A percentile compares a stretch with the other conserved stretches of the same genome.
Conservation (phyloP, 495 filamentous ascomycete species). For the Neurospora africana region DNA sequence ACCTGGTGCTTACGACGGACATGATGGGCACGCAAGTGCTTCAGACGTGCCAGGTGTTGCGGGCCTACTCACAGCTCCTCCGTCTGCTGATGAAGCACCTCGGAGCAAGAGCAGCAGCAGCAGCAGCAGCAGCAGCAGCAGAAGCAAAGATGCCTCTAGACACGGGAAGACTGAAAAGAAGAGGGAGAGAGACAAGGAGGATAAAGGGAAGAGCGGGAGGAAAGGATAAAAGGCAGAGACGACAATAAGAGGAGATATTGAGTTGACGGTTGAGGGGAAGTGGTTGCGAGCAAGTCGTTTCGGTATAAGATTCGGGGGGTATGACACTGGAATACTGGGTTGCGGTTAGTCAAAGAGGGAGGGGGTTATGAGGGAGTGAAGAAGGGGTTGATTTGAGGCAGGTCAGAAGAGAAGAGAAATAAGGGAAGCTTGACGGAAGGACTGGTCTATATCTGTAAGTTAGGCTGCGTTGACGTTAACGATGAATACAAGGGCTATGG, state of each 20-base stretch:
- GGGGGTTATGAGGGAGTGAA: neutral
- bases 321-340: neutral
- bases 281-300: neutral
- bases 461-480: neutral
- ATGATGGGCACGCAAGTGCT: too few species aligned
- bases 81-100: neutral
- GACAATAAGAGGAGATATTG: neutral
- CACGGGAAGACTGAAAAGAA: neutral
- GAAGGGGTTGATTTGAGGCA: neutral
- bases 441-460: neutral
- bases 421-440: neutral
- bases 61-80: neutral
- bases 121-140: neutral
- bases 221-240: neutral
- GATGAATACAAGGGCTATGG: neutral
- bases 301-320: rapidly evolving
- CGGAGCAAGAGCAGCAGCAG: neutral
- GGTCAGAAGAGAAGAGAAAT: neutral
- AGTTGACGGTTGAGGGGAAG: neutral
- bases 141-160: neutral
- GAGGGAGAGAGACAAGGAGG: neutral
- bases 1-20: too few species aligned
- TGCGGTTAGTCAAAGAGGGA: neutral
- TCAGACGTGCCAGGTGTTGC: too few species aligned
- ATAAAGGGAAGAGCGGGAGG: neutral